Percentiles rank a stretch among this genome's conserved stretches.
Evolutionary conservation across 208 protist species (phyloP).

Genomic region (Trichomonas tenax): DNA sequence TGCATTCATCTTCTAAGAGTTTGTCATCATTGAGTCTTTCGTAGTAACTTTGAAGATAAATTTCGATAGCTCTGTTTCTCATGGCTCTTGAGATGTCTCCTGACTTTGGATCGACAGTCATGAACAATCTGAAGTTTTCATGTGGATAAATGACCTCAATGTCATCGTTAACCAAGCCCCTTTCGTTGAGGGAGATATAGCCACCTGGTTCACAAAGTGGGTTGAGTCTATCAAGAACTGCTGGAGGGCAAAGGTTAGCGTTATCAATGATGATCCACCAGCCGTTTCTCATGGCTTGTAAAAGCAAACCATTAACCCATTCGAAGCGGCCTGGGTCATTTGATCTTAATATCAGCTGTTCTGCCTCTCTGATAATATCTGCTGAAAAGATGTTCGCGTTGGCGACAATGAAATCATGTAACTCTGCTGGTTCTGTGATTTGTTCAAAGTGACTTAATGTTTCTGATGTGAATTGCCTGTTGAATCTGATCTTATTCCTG

Average conservation of each 20-base stretch:
- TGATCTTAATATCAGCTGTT: background rate
- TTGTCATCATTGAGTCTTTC: background rate
- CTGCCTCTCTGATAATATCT: background rate
- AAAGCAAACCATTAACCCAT: conserved; percentile 93
- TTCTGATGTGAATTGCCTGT: background rate
- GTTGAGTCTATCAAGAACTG: conserved; percentile 9
- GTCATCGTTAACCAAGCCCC: background rate
- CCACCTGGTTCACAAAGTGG: conserved; percentile 1
- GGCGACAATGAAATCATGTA: background rate
- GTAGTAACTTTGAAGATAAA: background rate
- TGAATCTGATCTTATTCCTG: background rate
- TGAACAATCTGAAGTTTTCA: conserved; percentile 92
- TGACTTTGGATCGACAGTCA: conserved; percentile 81
- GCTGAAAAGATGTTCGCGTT: background rate
- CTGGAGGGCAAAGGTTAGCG: conserved; percentile 86
- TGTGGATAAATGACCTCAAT: conserved; percentile 67
- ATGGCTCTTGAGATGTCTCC: conserved; percentile 97
- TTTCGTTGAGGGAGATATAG: background rate
- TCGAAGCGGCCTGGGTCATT: conserved; percentile 72
- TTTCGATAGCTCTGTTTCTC: conserved; percentile 31
- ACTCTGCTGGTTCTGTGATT: background rate
- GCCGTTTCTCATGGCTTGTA: conserved; percentile 65
- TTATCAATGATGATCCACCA: conserved; percentile 98
- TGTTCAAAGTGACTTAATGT: background rate
- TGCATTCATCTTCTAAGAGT: background rate